These are phyloP conservation scores for Stagonosporopsis tanaceti DNA, from an alignment of 2,329 filamentous ascomycete species.

Conservation along the genomic window DNA sequence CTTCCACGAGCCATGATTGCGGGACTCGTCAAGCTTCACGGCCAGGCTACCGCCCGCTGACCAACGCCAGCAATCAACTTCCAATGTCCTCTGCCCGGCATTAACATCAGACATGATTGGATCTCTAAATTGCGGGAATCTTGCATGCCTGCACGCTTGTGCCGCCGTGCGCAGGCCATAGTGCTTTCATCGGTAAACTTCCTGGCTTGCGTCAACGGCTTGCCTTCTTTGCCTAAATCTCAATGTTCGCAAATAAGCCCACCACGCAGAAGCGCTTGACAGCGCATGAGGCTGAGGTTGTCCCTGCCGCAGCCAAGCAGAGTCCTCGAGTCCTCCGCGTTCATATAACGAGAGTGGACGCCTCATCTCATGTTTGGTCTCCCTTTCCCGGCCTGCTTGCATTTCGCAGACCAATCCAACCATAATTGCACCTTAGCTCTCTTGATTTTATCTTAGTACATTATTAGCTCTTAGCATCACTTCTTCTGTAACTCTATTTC, in stretches of 20 bases:
- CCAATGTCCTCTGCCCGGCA: neutral
- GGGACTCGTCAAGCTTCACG: neutral
- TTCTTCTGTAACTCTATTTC: neutral
- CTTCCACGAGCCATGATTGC: neutral
- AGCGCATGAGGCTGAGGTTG: slow-evolving; percentile 13
- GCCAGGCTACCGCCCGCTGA: neutral
- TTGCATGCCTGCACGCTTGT: neutral
- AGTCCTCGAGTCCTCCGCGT: slow-evolving; percentile 21
- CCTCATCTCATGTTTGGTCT: slow-evolving; percentile 1
- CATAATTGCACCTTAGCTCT: neutral
- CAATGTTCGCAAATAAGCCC: slow-evolving; percentile 20
- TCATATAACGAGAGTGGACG: neutral
- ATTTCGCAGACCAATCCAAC: neutral
- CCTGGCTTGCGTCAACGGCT: slow-evolving; percentile 19
- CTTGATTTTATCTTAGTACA: neutral
- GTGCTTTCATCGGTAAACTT: slow-evolving; percentile 1
- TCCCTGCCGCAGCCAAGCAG: slow-evolving; percentile 15
- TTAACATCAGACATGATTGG: neutral
- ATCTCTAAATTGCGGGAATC: neutral
- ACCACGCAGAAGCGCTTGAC: slow-evolving; percentile 12
- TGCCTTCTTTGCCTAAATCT: slow-evolving; percentile 33
- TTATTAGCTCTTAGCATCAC: neutral
- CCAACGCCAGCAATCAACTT: neutral
- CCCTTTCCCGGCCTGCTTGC: neutral
- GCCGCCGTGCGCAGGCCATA: neutral